Base-by-base conservation (phyloP, 108 stramenopile genomes). In the Cyclotella sp. region DNA sequence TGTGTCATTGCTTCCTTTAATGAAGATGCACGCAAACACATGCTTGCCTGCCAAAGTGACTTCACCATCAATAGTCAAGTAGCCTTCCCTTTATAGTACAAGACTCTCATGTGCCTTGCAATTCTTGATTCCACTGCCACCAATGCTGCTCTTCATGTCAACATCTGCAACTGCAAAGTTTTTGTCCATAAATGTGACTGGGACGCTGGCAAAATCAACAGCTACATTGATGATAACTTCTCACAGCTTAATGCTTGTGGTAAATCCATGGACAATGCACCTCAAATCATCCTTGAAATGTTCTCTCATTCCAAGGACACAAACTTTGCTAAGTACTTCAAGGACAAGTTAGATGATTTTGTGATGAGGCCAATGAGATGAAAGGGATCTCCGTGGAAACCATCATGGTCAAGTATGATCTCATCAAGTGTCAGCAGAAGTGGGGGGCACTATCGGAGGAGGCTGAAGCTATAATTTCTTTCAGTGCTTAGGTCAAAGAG, bases 161-260 rank as follows among this genome's bases (percentile, higher is more conserved):
- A 53, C 52, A 53, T 53, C 52, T 6, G 9, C 18, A 10, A 53
- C 18, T 10, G 9, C 18, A 18, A 10, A 6, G 14, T 18, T 6
- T 53, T 18, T 53, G 52, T 19, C 7, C 9, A 53, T 14, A 19
- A 53, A 53, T 53, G 14, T 19, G 21, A 53, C n/a, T 10, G 52
- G 9, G 52, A 53, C 52, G 18, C 21, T 6, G 52, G 21, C 52
- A n/a, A 53, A 19, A 53, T 53, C 52, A 53, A n/a, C 18, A 18
- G 14, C 18, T 19, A 53, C 52, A 53, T 53, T 19, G 52, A 53
- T 19, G 18, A 10, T n/a, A 53, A 53, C 52, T 53, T 18, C n/a
- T 53, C 52, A 19, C 52, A 53, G 21, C 52, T 53, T 19, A 53
- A 53, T 7, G 52, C 52, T 53, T 19, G 52, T 19, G 52, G 52